Conservation (phyloP, 257 asterid genomes). For the Verbena officinalis region DNA sequence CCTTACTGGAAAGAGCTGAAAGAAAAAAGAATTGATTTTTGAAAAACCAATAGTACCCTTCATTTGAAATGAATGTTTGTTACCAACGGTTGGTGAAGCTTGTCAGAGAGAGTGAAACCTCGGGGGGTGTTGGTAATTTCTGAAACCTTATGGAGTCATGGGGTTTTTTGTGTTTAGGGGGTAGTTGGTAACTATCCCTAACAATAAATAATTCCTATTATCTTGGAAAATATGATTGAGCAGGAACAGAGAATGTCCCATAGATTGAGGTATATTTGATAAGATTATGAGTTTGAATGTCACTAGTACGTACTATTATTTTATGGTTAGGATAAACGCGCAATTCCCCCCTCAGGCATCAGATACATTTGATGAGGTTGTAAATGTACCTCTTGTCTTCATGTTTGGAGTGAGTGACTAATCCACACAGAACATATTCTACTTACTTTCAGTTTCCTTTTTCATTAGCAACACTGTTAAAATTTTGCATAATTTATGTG, state of each 20-base stretch:
- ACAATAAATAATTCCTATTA: not conserved
- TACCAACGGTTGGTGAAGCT: no score
- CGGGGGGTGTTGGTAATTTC: no score
- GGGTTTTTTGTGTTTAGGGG: no score
- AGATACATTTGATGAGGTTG: constrained; percentile 18
- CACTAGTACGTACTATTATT: not conserved
- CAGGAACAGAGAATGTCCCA: not conserved
- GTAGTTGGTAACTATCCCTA: no score
- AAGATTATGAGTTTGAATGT: not conserved
- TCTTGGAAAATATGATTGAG: constrained; percentile 24
- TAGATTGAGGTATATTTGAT: no score
- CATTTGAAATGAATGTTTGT: no score
- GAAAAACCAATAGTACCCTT: no score
- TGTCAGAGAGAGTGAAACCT: no score
- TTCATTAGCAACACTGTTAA: not conserved
- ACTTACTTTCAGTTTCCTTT: not conserved
- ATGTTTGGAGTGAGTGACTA: constrained; percentile 2
- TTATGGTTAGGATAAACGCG: not conserved
- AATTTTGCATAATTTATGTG: not conserved
- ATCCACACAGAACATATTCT: constrained; percentile 24
- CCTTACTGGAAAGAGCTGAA: no score
- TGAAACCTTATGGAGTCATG: no score
- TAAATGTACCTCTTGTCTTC: not conserved
- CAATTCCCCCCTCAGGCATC: not conserved
- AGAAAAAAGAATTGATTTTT: no score